These are phyloP conservation scores for Sclerospora graminicola DNA, from an alignment of 352 stramenopile genomes.

Conservation along the genomic window DNA sequence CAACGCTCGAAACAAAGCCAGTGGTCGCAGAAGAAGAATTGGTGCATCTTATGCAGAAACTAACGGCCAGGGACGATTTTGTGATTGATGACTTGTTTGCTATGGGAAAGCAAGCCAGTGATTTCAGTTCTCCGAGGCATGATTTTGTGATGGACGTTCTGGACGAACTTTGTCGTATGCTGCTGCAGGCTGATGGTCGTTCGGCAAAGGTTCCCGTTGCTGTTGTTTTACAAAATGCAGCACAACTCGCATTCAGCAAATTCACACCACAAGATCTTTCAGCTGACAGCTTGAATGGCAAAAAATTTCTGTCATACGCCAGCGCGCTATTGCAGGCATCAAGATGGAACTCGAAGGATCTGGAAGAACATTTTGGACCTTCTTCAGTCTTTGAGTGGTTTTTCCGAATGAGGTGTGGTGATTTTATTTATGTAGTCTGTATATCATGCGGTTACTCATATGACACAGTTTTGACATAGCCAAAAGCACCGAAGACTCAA, in stretches of 20 bases:
- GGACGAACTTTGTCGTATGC: conserved; percentile 33
- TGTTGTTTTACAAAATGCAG: conserved; percentile 57
- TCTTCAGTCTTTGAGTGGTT: conserved; percentile 64
- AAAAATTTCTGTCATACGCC: conserved; percentile 35
- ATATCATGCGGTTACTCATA: not conserved
- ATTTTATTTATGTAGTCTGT: not conserved
- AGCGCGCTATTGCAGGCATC: conserved; percentile 25
- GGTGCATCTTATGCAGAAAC: conserved; percentile 17
- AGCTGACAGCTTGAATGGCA: conserved; percentile 12
- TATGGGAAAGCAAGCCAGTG: conserved; percentile 32
- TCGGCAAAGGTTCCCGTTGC: conserved; percentile 19
- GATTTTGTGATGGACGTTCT: conserved; percentile 35
- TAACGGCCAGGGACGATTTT: conserved; percentile 54
- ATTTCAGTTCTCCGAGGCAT: conserved; percentile 18
- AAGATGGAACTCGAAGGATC: not conserved
- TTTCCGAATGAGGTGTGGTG: conserved; percentile 53
- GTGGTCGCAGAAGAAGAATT: conserved; percentile 7
- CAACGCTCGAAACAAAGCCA: conserved; percentile 13
- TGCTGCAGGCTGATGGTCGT: conserved; percentile 6
- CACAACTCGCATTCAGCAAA: conserved; percentile 40
- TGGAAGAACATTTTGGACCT: conserved; percentile 16
- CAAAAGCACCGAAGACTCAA: conserved; percentile 36
- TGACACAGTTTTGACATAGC: conserved; percentile 55
- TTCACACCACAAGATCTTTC: conserved; percentile 6
- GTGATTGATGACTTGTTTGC: conserved; percentile 46